Conservation (phyloP, 306 rosid species). For the Glycine latifolia region DNA sequence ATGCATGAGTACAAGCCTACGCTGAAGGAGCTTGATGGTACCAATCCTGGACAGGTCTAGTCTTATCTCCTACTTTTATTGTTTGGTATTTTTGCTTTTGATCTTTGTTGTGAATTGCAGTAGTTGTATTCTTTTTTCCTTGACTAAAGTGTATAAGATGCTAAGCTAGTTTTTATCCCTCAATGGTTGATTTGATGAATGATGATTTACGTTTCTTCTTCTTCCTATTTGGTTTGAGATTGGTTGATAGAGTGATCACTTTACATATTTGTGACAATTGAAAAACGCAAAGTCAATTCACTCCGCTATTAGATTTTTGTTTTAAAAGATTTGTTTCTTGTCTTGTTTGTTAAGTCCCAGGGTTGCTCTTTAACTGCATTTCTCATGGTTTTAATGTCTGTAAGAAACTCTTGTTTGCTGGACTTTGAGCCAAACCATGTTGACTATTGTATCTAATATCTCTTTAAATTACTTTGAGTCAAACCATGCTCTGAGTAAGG, state of each 20-base stretch:
- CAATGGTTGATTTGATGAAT: constrained; percentile 37
- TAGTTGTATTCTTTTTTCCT: not conserved
- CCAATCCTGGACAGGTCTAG: too few species aligned
- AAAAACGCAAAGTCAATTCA: not conserved
- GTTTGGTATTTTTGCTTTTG: too few species aligned
- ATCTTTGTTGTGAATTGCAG: not conserved
- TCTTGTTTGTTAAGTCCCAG: not conserved
- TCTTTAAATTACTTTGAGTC: not conserved
- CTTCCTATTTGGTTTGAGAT: constrained; percentile 1
- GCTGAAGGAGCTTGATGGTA: too few species aligned
- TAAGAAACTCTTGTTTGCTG: constrained; percentile 25
- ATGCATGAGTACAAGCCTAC: too few species aligned
- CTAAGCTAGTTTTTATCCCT: not conserved
- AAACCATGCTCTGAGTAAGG: constrained; percentile 13
- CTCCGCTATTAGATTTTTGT: not conserved
- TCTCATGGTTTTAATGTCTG: constrained; percentile 12
- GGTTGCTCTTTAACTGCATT: not conserved
- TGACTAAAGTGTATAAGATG: not conserved
- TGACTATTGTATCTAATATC: not conserved
- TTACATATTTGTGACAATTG: not conserved
- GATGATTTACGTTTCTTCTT: constrained; percentile 6
- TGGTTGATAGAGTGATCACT: constrained; percentile 1
- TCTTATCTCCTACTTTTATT: too few species aligned
- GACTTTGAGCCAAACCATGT: constrained; percentile 26
- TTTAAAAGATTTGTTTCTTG: not conserved